A percentile compares a stretch with the other conserved stretches of the same genome.
These are phyloP conservation scores for Penicillium sp. DNA, from an alignment of 2,329 filamentous ascomycete genomes.

Conservation along the genomic window DNA sequence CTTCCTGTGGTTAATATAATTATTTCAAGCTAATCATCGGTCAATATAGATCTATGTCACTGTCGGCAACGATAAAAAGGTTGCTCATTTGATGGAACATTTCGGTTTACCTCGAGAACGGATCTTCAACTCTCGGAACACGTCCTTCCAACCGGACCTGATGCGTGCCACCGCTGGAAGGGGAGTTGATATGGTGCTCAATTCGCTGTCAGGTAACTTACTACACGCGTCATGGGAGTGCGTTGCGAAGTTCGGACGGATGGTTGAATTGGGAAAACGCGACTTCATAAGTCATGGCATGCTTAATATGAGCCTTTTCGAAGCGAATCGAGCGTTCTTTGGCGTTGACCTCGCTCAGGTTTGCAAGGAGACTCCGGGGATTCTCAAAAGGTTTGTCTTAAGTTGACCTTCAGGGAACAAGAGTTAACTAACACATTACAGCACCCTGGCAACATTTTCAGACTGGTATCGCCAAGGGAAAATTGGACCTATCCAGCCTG, in stretches of 20 bases:
- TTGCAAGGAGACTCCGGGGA: neutral
- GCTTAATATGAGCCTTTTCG: conserved; percentile 16
- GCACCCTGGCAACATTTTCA: conserved; percentile 3
- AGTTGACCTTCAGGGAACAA: neutral
- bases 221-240: conserved; percentile 30
- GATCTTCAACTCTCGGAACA: conserved; percentile 23
- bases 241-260: conserved; percentile 27
- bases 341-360: conserved; percentile 15
- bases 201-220: conserved; percentile 24
- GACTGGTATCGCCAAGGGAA: conserved; percentile 6
- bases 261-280: conserved; percentile 28
- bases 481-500: conserved; percentile 6
- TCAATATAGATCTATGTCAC: conserved; percentile 17
- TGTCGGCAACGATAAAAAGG: conserved; percentile 18
- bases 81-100: conserved; percentile 17
- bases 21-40: neutral
- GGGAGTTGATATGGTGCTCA: conserved; percentile 29
- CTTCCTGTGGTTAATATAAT: no score
- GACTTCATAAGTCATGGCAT: conserved; percentile 20
- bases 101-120: conserved; percentile 19
- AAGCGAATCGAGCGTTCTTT: conserved; percentile 13
- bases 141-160: conserved; percentile 14
- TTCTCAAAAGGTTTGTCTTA: neutral
- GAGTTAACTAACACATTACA: neutral
- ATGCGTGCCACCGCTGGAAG: conserved; percentile 10